These are phyloP conservation scores for Hanseniaspora gamundiae DNA, from an alignment of 1,139 yeast species.

Conservation along the genomic window DNA sequence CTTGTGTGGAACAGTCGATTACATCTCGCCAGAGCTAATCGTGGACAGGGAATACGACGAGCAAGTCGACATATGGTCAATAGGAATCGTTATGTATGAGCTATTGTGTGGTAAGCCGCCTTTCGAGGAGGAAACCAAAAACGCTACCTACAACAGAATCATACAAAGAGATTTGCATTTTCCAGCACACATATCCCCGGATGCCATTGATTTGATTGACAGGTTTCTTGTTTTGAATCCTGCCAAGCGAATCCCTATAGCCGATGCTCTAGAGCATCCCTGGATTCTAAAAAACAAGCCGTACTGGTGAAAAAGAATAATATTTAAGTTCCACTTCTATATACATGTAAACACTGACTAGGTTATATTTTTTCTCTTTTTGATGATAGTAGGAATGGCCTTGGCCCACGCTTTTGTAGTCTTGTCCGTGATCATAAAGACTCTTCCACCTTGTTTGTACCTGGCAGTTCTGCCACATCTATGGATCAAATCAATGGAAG, in stretches of 20 bases:
- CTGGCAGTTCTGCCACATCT: conserved; percentile 93
- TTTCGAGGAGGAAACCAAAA: conserved; percentile 74
- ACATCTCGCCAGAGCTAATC: conserved; percentile 92
- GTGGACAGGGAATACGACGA: conserved; percentile 71
- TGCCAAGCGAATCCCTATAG: conserved; percentile 45
- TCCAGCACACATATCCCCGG: conserved; percentile 57
- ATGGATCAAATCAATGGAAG: conserved; percentile 78
- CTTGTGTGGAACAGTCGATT: conserved; percentile 90
- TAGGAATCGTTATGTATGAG: conserved; percentile 81
- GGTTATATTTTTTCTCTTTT: conserved; percentile 16
- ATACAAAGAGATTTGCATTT: conserved; percentile 32
- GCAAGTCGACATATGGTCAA: conserved; percentile 83
- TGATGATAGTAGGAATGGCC: conserved; percentile 51
- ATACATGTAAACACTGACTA: not conserved
- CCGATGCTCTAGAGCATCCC: conserved; percentile 59
- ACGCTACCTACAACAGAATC: conserved; percentile 52
- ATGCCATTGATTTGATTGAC: conserved; percentile 65
- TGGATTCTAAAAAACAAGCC: conserved; percentile 65
- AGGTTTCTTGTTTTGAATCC: conserved; percentile 53
- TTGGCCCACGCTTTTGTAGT: conserved; percentile 63
- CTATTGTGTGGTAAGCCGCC: conserved; percentile 84
- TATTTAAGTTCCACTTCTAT: conserved; percentile 7
- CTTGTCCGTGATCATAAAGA: conserved; percentile 59
- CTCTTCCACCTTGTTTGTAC: conserved; percentile 73
- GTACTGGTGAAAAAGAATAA: conserved; percentile 27